Evolutionary conservation across 768 basidiomycete species (phyloP).

Genomic region (Leccinum truebloodii): DNA sequence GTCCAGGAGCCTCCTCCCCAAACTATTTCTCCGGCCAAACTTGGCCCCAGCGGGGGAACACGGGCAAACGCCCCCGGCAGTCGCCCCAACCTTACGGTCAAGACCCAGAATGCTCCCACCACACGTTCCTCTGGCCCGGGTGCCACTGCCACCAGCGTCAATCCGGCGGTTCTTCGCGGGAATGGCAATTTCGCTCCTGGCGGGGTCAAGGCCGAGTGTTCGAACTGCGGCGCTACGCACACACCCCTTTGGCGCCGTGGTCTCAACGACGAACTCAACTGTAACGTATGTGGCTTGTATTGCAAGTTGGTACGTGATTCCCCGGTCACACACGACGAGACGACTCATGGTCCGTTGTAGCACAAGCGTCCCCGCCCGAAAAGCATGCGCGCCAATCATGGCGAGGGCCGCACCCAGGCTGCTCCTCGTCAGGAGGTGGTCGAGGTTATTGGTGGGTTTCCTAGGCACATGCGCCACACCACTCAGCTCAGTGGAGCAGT

Average conservation of each 20-base stretch:
- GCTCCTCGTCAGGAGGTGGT: conserved; percentile 68
- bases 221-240: conserved; percentile 75
- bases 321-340: background rate
- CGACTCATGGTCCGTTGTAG: conserved; percentile 35
- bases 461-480: conserved; percentile 30
- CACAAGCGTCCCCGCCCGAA: conserved; percentile 89
- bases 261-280: conserved; percentile 85
- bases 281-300: conserved; percentile 87
- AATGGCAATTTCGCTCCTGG: too few species aligned
- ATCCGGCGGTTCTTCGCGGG: too few species aligned
- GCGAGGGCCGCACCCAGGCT: conserved; percentile 66
- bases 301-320: conserved; percentile 69
- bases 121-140: conserved; percentile 61
- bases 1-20: conserved; percentile 46
- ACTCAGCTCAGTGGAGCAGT: conserved; percentile 31
- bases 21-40: conserved; percentile 59
- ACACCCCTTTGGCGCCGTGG: conserved; percentile 88
- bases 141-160: conserved; percentile 50
- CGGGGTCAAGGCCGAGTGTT: too few species aligned
- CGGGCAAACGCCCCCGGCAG: conserved; percentile 43
- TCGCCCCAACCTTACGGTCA: conserved; percentile 44
- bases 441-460: conserved; percentile 68
- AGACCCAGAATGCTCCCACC: conserved; percentile 23
- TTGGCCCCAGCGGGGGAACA: conserved; percentile 55
- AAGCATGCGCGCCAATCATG: conserved; percentile 78